Conservation (phyloP, 169 alveolate genomes). For the Eimeria necatrix region DNA sequence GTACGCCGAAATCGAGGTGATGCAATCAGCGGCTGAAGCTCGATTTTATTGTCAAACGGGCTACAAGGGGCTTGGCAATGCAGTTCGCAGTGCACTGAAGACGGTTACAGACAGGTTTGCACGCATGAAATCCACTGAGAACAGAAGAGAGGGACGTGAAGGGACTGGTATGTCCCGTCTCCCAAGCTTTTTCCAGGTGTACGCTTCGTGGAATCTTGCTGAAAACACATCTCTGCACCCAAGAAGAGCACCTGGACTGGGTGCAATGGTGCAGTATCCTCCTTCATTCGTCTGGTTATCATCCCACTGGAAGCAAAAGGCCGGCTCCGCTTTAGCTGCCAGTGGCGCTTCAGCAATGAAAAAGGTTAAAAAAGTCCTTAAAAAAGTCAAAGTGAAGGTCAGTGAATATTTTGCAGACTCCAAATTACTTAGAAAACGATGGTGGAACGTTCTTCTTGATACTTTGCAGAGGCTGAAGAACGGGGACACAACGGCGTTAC, state of each 20-base stretch:
- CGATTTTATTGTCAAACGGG: constrained; percentile 68
- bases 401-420: background rate
- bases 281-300: constrained; percentile 29
- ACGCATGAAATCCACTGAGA: background rate
- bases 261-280: background rate
- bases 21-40: background rate
- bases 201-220: background rate
- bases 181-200: background rate
- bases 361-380: background rate
- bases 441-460: constrained; percentile 18
- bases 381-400: background rate
- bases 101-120: constrained; percentile 15
- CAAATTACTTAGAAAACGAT: background rate
- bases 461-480: constrained; percentile 22
- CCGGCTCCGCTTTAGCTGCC: background rate
- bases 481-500: background rate
- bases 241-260: no score
- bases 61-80: constrained; percentile 20
- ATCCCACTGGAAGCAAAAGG: background rate
- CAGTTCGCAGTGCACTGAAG: constrained; percentile 21
- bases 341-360: background rate
- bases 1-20: constrained; percentile 36
- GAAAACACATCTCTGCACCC: background rate
- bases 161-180: background rate
- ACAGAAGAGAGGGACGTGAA: background rate